phyloP scores from a whole-genome alignment of 2,329 filamentous ascomycete species.

The Alternaria tenuissima region DNA sequence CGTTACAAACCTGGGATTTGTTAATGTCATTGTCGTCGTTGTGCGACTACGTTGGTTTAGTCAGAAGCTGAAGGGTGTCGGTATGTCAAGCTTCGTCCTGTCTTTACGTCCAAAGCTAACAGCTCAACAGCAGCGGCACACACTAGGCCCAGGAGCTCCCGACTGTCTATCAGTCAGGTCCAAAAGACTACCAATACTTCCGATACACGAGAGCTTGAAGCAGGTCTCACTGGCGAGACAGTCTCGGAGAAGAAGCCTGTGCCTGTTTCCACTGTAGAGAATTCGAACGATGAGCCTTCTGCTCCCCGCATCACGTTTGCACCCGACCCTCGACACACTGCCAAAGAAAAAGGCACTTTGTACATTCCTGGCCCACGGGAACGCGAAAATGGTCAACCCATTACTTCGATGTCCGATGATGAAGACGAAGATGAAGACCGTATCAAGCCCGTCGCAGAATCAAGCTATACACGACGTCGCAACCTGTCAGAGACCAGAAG shows the following conservation, averaged over 20 bases:
- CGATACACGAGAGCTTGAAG: constrained; percentile 11
- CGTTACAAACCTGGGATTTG: constrained; percentile 52
- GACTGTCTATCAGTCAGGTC: not conserved
- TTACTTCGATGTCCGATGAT: constrained; percentile 1
- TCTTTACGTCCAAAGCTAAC: not conserved
- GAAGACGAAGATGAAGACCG: constrained; percentile 19
- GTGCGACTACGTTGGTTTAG: constrained; percentile 97
- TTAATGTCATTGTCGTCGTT: constrained; percentile 78
- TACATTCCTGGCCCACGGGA: constrained; percentile 14
- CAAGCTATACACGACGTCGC: constrained; percentile 10
- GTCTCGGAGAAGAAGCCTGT: constrained; percentile 6
- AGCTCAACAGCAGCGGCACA: constrained; percentile 64
- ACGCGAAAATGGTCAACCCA: constrained; percentile 9
- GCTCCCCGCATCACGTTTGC: constrained; percentile 15
- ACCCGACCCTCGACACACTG: constrained; percentile 2
- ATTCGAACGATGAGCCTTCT: not conserved
- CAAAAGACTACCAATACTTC: not conserved
- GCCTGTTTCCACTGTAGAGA: not conserved
- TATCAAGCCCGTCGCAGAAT: constrained; percentile 14
- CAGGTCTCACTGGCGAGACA: constrained; percentile 13
- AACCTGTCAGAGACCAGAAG: constrained; percentile 16
- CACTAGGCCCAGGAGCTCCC: constrained; percentile 33
- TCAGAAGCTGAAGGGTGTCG: constrained; percentile 88
- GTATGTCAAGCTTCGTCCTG: constrained; percentile 38
- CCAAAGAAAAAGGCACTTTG: constrained; percentile 6